Conservation (phyloP, 306 rosid species). For the Urtica urens region DNA sequence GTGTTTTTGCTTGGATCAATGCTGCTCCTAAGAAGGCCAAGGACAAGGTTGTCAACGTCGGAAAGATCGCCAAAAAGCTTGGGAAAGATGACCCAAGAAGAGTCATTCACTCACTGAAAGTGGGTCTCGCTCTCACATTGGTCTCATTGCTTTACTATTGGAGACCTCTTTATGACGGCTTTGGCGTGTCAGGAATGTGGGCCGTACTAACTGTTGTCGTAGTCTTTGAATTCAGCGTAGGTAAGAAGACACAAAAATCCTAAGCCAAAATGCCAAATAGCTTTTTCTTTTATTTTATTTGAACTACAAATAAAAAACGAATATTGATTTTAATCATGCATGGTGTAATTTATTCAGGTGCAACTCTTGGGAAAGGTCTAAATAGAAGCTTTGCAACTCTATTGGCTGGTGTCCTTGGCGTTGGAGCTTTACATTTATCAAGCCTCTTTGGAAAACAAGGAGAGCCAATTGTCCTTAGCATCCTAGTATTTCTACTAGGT, state of each 20-base stretch:
- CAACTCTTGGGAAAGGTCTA: slow-evolving; percentile 56
- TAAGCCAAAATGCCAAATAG: too few relatives aligned
- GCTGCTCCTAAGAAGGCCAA: slow-evolving; percentile 26
- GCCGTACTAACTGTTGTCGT: slow-evolving; percentile 86
- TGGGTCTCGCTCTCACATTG: slow-evolving; percentile 76
- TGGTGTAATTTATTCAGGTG: slow-evolving; percentile 36
- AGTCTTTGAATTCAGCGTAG: slow-evolving; percentile 74
- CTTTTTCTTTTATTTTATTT: too few relatives aligned
- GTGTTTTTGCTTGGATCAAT: slow-evolving; percentile 19
- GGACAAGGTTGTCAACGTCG: slow-evolving; percentile 25
- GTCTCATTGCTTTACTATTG: slow-evolving; percentile 66
- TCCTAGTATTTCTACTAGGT: slow-evolving; percentile 75
- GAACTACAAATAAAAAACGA: neutral
- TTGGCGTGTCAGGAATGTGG: slow-evolving; percentile 88
- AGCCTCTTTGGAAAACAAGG: slow-evolving; percentile 46
- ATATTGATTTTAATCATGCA: neutral
- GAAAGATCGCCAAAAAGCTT: slow-evolving; percentile 35
- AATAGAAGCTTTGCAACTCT: slow-evolving; percentile 82
- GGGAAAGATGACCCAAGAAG: slow-evolving; percentile 85
- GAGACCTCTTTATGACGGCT: slow-evolving; percentile 65
- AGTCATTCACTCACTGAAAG: slow-evolving; percentile 78
- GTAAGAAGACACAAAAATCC: slow-evolving; percentile 30
- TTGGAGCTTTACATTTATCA: slow-evolving; percentile 65
- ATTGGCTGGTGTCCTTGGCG: slow-evolving; percentile 66
- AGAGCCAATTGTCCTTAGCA: slow-evolving; percentile 56